A percentile compares a stretch with the other conserved stretches of the same genome.
phyloP scores from a whole-genome alignment of 176 grass and related monocot genomes.

The Aegilops longissima region DNA sequence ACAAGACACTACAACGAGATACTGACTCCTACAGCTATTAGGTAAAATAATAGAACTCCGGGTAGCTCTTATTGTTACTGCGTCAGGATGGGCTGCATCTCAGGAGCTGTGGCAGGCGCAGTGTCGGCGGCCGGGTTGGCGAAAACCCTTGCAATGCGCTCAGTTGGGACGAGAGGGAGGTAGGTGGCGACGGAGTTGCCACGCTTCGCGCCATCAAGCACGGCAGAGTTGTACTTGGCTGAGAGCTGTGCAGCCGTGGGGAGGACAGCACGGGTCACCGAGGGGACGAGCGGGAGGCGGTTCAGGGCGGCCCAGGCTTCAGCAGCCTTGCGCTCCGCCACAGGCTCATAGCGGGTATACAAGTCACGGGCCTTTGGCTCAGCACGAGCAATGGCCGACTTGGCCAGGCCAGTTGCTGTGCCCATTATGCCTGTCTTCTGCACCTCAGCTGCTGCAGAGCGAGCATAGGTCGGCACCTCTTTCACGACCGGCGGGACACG shows the following conservation, averaged over 20 bases:
- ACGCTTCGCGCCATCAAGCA: constrained; percentile 48
- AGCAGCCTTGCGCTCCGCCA: constrained; percentile 57
- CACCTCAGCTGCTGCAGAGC: constrained; percentile 65
- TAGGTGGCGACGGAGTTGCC: constrained; percentile 70
- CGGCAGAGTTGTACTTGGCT: constrained; percentile 64
- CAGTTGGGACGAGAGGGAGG: constrained; percentile 75
- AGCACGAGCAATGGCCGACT: constrained; percentile 39
- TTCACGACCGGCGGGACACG: constrained; percentile 69
- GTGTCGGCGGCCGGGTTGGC: background rate
- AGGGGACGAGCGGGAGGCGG: constrained; percentile 73
- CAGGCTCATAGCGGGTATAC: constrained; percentile 74
- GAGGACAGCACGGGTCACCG: constrained; percentile 62
- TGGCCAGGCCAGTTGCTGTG: constrained; percentile 59
- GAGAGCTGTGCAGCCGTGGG: constrained; percentile 67
- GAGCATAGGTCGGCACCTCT: constrained; percentile 47
- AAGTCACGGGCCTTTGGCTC: constrained; percentile 63
- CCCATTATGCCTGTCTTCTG: constrained; percentile 59
- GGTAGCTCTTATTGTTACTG: constrained; percentile 16
- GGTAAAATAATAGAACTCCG: background rate
- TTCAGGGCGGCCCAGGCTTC: constrained; percentile 81
- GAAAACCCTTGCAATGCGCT: constrained; percentile 66
- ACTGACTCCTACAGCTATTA: background rate
- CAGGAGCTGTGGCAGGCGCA: background rate
- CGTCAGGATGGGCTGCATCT: constrained; percentile 67
- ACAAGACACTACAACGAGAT: background rate